Evolutionary conservation across 2,329 filamentous ascomycete species (phyloP), one percentile per base, ranked within the genome.

Genomic region (Fusarium oligoseptatum): DNA sequence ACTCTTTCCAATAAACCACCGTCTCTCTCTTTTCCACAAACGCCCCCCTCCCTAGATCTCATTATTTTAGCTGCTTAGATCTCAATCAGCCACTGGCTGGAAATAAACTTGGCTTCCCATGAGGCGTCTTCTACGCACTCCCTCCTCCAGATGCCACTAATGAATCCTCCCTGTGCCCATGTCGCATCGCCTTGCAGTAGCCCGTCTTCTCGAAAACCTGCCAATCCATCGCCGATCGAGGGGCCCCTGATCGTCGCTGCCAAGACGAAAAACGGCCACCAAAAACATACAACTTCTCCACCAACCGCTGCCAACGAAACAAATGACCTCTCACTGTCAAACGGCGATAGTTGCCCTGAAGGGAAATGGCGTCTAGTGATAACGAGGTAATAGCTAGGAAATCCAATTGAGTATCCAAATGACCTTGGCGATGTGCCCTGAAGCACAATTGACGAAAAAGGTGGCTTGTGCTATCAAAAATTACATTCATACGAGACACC

Each of bases 161-260:
- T 32, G 41, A 56, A 56, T 50, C 37, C 68, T 60, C 20, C 57
- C 41, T 65, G 52, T 58, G 39, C 37, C 62, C 62, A 65, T 65
- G 62, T 65, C 56, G 69, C 60, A 58, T 73, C 36, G 60, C 39
- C 56, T 72, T 72, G 60, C 68, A 70, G 72, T 70, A 70, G 58
- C 41, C 56, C 12, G 55, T 52, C 60, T 66, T 74, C 72, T 65
- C 34, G 37, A 72, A 66, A 62, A 68, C 60, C 52, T 75, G 52
- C 10, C 29, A 32, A 32, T 32, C 29, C 65, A 70, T 74, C 68
- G 58, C 65, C 62, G 66, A 74, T 70, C 62, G 41, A 63, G 63
- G 64, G 39, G 27, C 62, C 61, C 72, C 66, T 73, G 72, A 75
- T 75, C 72, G 57, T 37, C 69, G 60, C 41, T 45, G 69, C 72